Base-by-base conservation (phyloP, 345 rosid genomes). In the Gossypium rotundifolium region DNA sequence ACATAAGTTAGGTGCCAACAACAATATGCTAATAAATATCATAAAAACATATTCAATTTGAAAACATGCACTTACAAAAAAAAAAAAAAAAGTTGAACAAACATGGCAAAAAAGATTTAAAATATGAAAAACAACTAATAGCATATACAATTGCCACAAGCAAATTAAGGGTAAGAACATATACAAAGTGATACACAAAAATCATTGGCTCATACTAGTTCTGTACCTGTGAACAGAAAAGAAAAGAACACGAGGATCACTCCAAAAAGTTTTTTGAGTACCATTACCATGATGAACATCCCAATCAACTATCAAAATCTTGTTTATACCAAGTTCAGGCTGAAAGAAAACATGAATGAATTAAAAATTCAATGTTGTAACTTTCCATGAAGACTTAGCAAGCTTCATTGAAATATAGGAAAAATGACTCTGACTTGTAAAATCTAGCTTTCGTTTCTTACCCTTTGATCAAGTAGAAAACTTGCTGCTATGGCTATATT, bases 261-360 rank as follows among this genome's bases (percentile, higher is more conserved):
- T 71, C 97, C 96, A 91, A 78, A 95, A 95, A 81, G 83, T 83
- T 83, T 91, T 93, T 80, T 95, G 97, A 25, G 98, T 95, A 67
- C 97, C 96, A 78, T 95, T 95, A 67, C 99, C 99, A 33, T 95
- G 98, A 82, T 95, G 99, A 70, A 93, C 93, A 84, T 95, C 99
- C 99, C 99, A 93, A 79, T 93, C 99, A 80, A 91, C 98, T 81
- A 95, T 81, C 87, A 95, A 77, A 75, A 95, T 91, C 81, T 82
- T 93, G 61, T 88, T 91, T 71, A 95, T 69, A 76, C 93, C 90
- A 80, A 94, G 78, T 75, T 89, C 93, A 7, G 87, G 88, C 93
- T 88, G 88, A 73, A n/a, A 83, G 23, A 61, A 51, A 68, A 49
- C 14, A 57, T 8, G 73, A 49, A 11, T 38, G 29, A 78, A 49